Evolutionary conservation across 2,329 filamentous ascomycete genomes (phyloP).

Genomic region (Ophiostoma quercus): DNA sequence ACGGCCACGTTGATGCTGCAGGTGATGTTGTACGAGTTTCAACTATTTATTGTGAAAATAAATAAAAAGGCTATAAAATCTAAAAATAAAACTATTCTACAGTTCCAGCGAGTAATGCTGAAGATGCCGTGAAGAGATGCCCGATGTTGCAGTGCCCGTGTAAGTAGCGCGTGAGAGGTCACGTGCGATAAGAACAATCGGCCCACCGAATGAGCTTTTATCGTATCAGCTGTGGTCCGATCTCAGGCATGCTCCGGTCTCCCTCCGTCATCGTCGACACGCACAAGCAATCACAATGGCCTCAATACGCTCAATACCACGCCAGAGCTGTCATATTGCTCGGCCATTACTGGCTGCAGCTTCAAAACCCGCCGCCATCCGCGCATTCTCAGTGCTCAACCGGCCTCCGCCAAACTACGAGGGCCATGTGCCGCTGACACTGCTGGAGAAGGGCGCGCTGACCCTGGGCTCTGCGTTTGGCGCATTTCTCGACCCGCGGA

Average conservation of each 20-base stretch:
- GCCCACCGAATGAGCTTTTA: slow-evolving; percentile 18
- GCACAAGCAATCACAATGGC: slow-evolving; percentile 18
- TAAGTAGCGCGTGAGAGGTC: background rate
- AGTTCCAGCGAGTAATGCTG: too few relatives aligned
- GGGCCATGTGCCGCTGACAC: slow-evolving; percentile 84
- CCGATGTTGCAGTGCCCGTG: background rate
- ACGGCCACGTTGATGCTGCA: slow-evolving; percentile 18
- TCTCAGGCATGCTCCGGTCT: slow-evolving; percentile 18
- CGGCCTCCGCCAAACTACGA: slow-evolving; percentile 83
- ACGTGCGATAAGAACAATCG: slow-evolving; percentile 14
- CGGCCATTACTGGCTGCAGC: slow-evolving; percentile 10
- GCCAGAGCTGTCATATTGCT: slow-evolving; percentile 7
- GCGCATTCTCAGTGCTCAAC: slow-evolving; percentile 71
- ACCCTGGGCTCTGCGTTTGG: slow-evolving; percentile 59
- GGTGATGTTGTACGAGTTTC: background rate
- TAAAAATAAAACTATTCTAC: too few relatives aligned
- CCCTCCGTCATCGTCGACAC: background rate
- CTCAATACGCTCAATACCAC: slow-evolving; percentile 18
- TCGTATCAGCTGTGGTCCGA: slow-evolving; percentile 14
- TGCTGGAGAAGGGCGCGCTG: slow-evolving; percentile 68
- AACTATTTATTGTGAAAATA: background rate
- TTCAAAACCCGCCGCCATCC: background rate
- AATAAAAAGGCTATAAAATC: too few relatives aligned
- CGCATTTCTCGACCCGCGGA: slow-evolving; percentile 67
- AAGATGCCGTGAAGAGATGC: too few relatives aligned